Evolutionary conservation across 495 filamentous ascomycete genomes (phyloP), one percentile per base, ranked within the genome.

Genomic region (Penicillium mononematosum): DNA sequence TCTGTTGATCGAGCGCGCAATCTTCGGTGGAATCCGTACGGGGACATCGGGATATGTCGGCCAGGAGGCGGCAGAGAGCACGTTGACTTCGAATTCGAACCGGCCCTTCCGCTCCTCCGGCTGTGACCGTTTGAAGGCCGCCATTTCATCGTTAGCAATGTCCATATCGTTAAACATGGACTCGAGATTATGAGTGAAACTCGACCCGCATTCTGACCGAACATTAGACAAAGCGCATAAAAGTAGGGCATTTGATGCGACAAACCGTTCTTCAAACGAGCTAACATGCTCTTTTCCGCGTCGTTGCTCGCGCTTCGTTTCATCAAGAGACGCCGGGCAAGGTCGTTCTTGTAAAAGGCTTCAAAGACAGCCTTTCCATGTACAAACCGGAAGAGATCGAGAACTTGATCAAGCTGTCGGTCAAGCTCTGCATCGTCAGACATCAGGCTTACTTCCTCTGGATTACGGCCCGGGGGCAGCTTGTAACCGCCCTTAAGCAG

Each of bases 121-220:
- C 48, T 79, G 75, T 36, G 77, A 51, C 41, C 67, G 56, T 14
- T 49, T 76, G 75, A 92, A 97, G 0, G 87, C 85, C 5, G 70
- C 55, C 80, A 96, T 91, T 64, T 95, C 91, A 56, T 96, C 92
- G 34, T 85, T 83, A 12, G 87, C 88, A 50, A 97, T 79, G 58
- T 96, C 92, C 70, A 97, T 89, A 64, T 99, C 94, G 66, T 96
- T 96, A 78, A 99, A 98, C 94, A 99, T 99, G 34, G 91, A 88
- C 70, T 99, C 94, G 2, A 99, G 80, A 64, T 99, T 98, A 62
- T 96, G 90, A 1, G 95, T 98, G 67, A 98, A 98, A 60, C 81
- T 86, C 3, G 89, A 86, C 25, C 95, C 95, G 68, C 94, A 98
- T 76, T 98, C 93, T 85, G 8, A 54, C 5, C 11, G 49, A 11